Percentiles rank a stretch among this genome's conserved stretches.
These are phyloP conservation scores for Coemansia sp. DNA, from an alignment of 192 early-diverging fungal species.

Conservation along the genomic window DNA sequence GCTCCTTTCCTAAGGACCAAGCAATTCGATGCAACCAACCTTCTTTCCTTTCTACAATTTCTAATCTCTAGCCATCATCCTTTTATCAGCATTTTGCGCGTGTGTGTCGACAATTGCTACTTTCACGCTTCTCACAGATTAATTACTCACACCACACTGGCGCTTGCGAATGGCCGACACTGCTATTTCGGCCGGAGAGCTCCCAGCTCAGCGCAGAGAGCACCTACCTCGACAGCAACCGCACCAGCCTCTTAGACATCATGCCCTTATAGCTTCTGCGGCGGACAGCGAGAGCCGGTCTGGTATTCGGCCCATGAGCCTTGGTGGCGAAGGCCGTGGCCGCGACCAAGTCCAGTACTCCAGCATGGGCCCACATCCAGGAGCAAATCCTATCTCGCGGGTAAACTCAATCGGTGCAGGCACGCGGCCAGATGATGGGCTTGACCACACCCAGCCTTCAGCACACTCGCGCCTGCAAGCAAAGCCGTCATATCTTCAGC, in stretches of 20 bases:
- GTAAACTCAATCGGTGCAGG: constrained; percentile 15
- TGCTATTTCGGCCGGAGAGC: constrained; percentile 30
- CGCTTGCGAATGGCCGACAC: constrained; percentile 36
- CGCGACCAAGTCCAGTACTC: constrained; percentile 9
- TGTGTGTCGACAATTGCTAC: not conserved
- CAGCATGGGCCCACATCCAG: constrained; percentile 36
- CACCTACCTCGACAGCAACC: constrained; percentile 48
- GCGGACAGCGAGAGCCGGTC: constrained; percentile 6
- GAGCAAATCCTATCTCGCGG: constrained; percentile 10
- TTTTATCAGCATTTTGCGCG: not conserved
- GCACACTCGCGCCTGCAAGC: constrained; percentile 15
- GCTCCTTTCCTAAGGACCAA: too few relatives aligned
- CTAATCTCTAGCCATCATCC: constrained; percentile 10
- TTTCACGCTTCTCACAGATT: not conserved
- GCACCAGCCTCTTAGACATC: constrained; percentile 34
- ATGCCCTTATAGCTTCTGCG: not conserved
- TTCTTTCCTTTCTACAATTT: not conserved
- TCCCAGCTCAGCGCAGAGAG: constrained; percentile 34
- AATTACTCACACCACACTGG: not conserved
- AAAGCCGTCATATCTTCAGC: constrained; percentile 27
- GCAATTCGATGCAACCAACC: not conserved
- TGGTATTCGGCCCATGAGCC: constrained; percentile 18
- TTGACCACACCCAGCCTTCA: constrained; percentile 14
- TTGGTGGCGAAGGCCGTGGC: not conserved
- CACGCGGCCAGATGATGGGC: constrained; percentile 7